Evolutionary conservation across 768 basidiomycete genomes (phyloP), one percentile per base, ranked within the genome.

Genomic region (Omphalotus guepiniiformis): DNA sequence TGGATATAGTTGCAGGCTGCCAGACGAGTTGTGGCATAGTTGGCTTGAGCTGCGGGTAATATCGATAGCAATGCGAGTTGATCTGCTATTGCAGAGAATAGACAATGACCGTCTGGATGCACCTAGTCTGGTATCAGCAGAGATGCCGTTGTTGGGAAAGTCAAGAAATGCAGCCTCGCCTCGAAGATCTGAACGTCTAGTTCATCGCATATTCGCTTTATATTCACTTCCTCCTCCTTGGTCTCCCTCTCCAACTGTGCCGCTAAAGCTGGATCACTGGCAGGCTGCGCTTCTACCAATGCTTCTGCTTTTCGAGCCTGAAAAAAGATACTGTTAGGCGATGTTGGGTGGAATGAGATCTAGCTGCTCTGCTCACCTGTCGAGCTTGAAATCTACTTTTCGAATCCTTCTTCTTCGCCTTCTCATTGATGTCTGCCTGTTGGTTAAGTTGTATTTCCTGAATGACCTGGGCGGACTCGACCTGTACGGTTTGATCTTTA

Each of bases 41-140:
- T 79, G 26, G 86, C 82, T 51, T 82, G 64, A 12, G 68, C 56
- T 1, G 75, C 55, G 7, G 83, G 74, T 25, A 93, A 51, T 40
- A 93, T 63, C 29, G 80, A 78, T 22, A 93, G 77, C n/a, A 88
- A 57, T 37, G 71, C 72, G 26, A 96, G 80, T 62, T 99, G 95
- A 64, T 98, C 93, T 21, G 91, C 95, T 21, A 98, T 72, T 8
- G 95, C 91, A 39, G 92, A 88, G 70, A 87, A 99, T 25, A 98
- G 82, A 68, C 95, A 98, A 57, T 98, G 94, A 0, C 95, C 95
- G 57, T 98, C 95, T 15, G 95, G 92, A 50, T 83, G 83, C 56
- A 97, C 85, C 93, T 96, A 52, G n/a, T 27, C 35, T 29, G 29
- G 4, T 15, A 6, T 9, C 30, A 16, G 28, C n/a, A 39, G 28